These are phyloP conservation scores for Scutellaria galericulata DNA, from an alignment of 257 asterid genomes.

Conservation along the genomic window DNA sequence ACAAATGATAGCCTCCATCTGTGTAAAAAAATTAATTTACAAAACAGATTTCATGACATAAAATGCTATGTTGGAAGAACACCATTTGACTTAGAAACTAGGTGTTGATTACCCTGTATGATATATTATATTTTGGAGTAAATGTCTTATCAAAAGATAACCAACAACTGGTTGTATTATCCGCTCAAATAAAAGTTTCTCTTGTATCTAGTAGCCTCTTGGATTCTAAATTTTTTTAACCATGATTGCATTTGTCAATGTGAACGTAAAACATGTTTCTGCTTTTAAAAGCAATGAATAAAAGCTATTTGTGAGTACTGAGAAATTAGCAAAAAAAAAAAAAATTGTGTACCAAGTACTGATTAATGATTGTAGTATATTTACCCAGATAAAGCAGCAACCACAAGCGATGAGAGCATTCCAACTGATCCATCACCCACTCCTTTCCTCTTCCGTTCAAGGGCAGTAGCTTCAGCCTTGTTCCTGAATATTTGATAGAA, in stretches of 20 bases:
- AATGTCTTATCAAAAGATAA: background rate
- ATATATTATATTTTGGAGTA: background rate
- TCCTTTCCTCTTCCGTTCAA: slow-evolving; percentile 68
- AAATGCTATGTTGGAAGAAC: slow-evolving; percentile 6
- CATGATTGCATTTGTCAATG: background rate
- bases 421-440: slow-evolving; percentile 97
- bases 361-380: slow-evolving; percentile 32
- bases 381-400: slow-evolving; percentile 94
- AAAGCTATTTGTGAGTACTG: background rate
- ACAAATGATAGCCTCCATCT: background rate
- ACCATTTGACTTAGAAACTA: slow-evolving; percentile 21
- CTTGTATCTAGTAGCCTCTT: background rate
- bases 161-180: slow-evolving; percentile 1
- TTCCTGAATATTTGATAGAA: slow-evolving; percentile 97
- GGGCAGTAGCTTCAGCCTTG: slow-evolving; percentile 77
- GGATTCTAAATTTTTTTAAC: background rate
- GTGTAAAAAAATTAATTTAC: background rate
- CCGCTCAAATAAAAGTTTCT: background rate
- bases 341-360: background rate
- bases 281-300: background rate
- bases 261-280: background rate
- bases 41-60: slow-evolving; percentile 7
- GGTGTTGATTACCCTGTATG: slow-evolving; percentile 8
- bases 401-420: slow-evolving; percentile 86
- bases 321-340: slow-evolving; percentile 7